Evolutionary conservation across 495 filamentous ascomycete species (phyloP), one percentile per base, ranked within the genome.

Genomic region (Entonaema liquescens): DNA sequence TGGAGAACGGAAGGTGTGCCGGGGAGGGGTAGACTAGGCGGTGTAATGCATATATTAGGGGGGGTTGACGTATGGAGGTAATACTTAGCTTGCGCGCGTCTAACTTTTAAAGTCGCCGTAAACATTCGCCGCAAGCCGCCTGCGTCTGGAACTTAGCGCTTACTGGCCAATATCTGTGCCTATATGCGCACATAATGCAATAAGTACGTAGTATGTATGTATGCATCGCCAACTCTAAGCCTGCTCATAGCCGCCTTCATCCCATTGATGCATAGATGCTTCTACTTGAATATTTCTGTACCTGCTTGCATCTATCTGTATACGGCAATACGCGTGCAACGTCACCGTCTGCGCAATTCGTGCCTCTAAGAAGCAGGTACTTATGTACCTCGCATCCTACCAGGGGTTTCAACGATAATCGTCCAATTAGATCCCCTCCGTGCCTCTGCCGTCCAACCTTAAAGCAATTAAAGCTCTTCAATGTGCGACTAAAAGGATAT

Each of bases 361-460:
- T 47, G 42, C 42, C 42, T 52, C 15, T 15, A 52, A 52, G 49
- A 52, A 52, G 49, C 25, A 52, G 49, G 49, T 52, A 29, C 25
- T 52, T 28, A 26, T 52, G 49, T 52, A 52, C 49, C 25, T n/a
- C 12, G 49, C 12, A n/a, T 29, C 49, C 49, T 53, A n/a, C 49
- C 26, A 29, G 26, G 23, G 49, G 26, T 53, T 53, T 23, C 25
- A 15, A 29, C 23, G 23, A 53, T 8, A 12, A 29, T 53, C 1
- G 47, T 35, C 55, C 55, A 60, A 60, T 65, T 50, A 56, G 38
- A 23, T 58, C 33, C 12, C 19, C 54, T 23, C 49, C 25, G 70
- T 68, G 60, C 65, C 65, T 60, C 60, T 26, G 49, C 21, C 31
- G 65, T 56, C 59, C 50, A 65, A 65, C 65, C 49, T 65, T 59